Percentiles rank a stretch among this genome's conserved stretches.
These are phyloP conservation scores for Chrysanthemum lavandulifolium DNA, from an alignment of 129 eudicot genomes.

Conservation along the genomic window DNA sequence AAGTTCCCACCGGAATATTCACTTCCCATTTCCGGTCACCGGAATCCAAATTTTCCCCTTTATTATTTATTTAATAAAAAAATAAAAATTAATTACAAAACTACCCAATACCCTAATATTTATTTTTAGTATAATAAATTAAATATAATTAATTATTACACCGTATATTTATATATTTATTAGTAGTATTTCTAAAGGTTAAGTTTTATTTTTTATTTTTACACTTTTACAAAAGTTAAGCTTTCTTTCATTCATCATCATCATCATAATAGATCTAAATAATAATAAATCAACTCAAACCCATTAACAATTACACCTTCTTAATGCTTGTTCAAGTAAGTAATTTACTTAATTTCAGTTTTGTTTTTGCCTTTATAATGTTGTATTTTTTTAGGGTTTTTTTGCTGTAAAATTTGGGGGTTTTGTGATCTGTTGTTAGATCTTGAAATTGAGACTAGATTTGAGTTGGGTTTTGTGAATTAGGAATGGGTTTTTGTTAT, in stretches of 20 bases:
- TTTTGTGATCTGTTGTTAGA: conserved; percentile 28
- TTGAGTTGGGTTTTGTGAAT: background rate
- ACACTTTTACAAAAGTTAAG: conserved; percentile 34
- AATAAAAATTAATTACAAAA: conserved; percentile 25
- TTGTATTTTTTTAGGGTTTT: conserved; percentile 33
- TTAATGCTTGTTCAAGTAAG: conserved; percentile 54
- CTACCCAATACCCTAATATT: conserved; percentile 36
- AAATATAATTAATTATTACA: conserved; percentile 21
- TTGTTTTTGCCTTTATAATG: background rate
- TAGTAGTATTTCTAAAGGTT: conserved; percentile 26
- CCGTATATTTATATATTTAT: conserved; percentile 28
- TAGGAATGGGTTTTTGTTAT: no score
- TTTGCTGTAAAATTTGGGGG: conserved; percentile 12
- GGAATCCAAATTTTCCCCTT: conserved; percentile 34
- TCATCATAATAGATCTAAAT: conserved; percentile 54
- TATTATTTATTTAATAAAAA: conserved; percentile 5
- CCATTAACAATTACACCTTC: conserved; percentile 35
- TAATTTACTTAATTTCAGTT: conserved; percentile 28
- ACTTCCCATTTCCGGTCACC: conserved; percentile 39
- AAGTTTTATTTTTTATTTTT: conserved; percentile 33
- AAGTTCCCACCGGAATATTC: conserved; percentile 41
- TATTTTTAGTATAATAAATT: conserved; percentile 25
- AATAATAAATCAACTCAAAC: conserved; percentile 44
- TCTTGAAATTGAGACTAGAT: conserved; percentile 23
- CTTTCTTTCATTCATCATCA: conserved; percentile 21